Evolutionary conservation across 2,329 filamentous ascomycete species (phyloP), one percentile per base, ranked within the genome.

Genomic region (Metarhizium robertsii): DNA sequence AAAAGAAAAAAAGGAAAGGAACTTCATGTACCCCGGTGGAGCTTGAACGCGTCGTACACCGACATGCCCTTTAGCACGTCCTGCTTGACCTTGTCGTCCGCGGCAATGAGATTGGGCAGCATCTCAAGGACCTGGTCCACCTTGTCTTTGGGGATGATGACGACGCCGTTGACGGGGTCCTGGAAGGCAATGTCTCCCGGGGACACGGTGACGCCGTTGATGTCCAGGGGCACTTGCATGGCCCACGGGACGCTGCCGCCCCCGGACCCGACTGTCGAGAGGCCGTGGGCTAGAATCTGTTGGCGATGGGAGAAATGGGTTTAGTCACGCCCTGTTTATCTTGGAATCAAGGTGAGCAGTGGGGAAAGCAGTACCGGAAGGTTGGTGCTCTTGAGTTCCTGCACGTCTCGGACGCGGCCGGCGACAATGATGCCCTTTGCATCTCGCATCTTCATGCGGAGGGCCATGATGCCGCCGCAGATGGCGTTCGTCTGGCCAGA

Each of bases 381-480:
- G 38, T 73, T 75, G 11, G 79, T 79, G 47, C 65, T 75, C 54
- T 71, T 74, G 57, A 89, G 67, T 64, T 87, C 83, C 16, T 70
- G 72, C 18, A 90, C 63, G 71, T 91, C 88, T 58, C 87, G 76
- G 6, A 86, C 80, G 43, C 87, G 73, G 1, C 87, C 87, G 61
- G 83, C 78, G 7, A 89, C 83, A n/a, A 90, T 71, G 11, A 86
- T 77, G 2, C 78, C 86, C 60, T 75, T 74, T 18, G 80, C 80
- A 14, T 80, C 79, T 11, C 85, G 74, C 14, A 78, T 67, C 62
- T 83, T 82, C 79, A 90, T 87, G 20, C 87, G 76, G 34, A 80
- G 73, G 5, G 85, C 87, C 79, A 90, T 87, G 60, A 91, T 88
- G 18, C 87, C 87, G n/a, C 88, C 88, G 6, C 88, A 78, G 7